Conservation (phyloP, 176 grass and related monocot species). For the Triticum aestivum region DNA sequence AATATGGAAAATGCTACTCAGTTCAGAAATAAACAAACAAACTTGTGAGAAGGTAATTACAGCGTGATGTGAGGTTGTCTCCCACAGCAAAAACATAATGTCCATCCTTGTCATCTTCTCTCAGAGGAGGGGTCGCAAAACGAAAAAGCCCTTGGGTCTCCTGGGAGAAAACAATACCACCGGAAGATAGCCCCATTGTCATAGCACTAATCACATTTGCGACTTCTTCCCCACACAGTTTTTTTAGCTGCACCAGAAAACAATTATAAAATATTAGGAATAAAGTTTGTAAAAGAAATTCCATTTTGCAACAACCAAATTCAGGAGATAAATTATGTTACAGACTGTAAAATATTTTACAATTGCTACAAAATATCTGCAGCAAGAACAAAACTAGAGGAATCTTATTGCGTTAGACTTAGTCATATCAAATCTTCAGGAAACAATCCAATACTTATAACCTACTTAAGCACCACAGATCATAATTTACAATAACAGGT, state of each 20-base stretch:
- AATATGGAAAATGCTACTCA: background rate
- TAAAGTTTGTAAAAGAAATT: background rate
- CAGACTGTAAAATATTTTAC: background rate
- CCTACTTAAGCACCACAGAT: background rate
- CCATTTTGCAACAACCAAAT: background rate
- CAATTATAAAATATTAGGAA: background rate
- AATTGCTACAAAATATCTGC: background rate
- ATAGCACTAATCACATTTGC: slow-evolving; percentile 48
- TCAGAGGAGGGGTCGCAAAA: slow-evolving; percentile 64
- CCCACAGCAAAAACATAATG: slow-evolving; percentile 93
- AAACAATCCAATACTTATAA: background rate
- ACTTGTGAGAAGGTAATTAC: slow-evolving; percentile 47
- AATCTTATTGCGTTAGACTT: background rate
- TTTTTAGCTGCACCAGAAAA: slow-evolving; percentile 66
- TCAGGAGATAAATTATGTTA: background rate
- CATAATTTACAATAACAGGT: background rate
- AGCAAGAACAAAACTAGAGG: background rate
- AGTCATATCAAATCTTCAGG: background rate
- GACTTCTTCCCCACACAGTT: slow-evolving; percentile 78
- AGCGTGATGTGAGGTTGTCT: slow-evolving; percentile 89
- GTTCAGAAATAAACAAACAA: background rate
- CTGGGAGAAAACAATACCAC: slow-evolving; percentile 41
- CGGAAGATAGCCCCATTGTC: slow-evolving; percentile 39
- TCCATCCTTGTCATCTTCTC: slow-evolving; percentile 93
- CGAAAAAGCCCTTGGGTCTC: slow-evolving; percentile 38